Base-by-base conservation (phyloP, 139 green algal species). In the Desmodesmus armatus region DNA sequence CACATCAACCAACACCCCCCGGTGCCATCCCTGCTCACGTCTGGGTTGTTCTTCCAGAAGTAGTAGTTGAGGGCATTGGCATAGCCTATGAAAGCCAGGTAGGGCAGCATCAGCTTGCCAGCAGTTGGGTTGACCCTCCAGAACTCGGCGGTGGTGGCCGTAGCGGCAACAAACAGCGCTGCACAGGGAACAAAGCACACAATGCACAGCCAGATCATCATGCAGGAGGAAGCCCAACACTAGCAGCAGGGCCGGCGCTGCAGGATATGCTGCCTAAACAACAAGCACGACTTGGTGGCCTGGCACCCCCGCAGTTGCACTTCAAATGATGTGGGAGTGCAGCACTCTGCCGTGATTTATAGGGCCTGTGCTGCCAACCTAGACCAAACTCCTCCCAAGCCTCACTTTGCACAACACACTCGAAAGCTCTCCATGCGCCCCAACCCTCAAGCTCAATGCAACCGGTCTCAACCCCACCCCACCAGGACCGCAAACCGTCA, bases 81-180 rank as follows among this genome's bases (percentile, higher is more conserved):
- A 47, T 77, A 84, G 0, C 11, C 63, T 2, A 49, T 27, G 40
- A 84, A 77, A 2, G 62, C 78, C 58, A 84, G 62, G 40, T 84
- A 84, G 2, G 78, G 78, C 62, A 84, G 41, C 78, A 84, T 84
- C 41, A 84, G 49, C 78, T 84, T 63, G 43, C 78, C 78, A 7
- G 78, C 78, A 27, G 63, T 75, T 40, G 78, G 31, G 62, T 84
- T 65, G 0, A 84, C 78, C 62, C 51, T 75, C 62, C 62, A 84
- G 41, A 84, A 84, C 41, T 75, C 78, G 33, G 25, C 17, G 27
- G 78, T 84, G 58, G 78, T 84, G 78, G 47, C 63, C 2, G 78
- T 41, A 29, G 60, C 78, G 13, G 62, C 40, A 65, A 23, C 78
- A 49, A 84, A 44, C 62, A 84, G 78, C 27, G 63, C 78, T 84